Percentiles rank a stretch among this genome's conserved stretches.
Evolutionary conservation across 495 filamentous ascomycete genomes (phyloP).

Genomic region (Entonaema liquescens): DNA sequence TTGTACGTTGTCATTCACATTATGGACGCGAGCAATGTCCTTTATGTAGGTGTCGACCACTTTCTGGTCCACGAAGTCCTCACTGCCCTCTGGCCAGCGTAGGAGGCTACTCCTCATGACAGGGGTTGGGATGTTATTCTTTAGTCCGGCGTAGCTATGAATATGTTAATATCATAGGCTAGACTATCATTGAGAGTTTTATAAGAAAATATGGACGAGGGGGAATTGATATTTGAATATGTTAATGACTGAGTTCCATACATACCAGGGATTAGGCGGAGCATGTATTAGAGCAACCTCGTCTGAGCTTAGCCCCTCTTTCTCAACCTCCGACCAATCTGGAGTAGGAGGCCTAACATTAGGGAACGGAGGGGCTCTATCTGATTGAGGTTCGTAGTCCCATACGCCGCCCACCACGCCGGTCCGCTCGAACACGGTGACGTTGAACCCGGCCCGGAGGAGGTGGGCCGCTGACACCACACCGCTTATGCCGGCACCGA

Average conservation of each 20-base stretch:
- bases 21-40: constrained; percentile 58
- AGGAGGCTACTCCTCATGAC: constrained; percentile 68
- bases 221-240: neutral
- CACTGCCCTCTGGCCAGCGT: constrained; percentile 67
- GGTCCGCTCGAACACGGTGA: constrained; percentile 72
- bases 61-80: constrained; percentile 63
- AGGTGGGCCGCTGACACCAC: constrained; percentile 70
- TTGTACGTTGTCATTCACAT: constrained; percentile 58
- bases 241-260: neutral
- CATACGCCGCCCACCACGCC: constrained; percentile 68
- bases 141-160: constrained; percentile 67
- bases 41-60: constrained; percentile 68
- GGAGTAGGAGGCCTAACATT: constrained; percentile 52
- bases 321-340: constrained; percentile 46
- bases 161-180: constrained; percentile 33
- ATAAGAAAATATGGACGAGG: neutral
- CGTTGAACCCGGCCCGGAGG: constrained; percentile 63
- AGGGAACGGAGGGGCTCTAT: constrained; percentile 67
- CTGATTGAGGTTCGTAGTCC: constrained; percentile 69
- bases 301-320: constrained; percentile 34
- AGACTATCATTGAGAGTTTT: neutral
- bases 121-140: constrained; percentile 71
- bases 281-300: constrained; percentile 39
- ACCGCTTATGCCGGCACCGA: constrained; percentile 76
- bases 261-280: constrained; percentile 52